Evolutionary conservation across 352 stramenopile genomes (phyloP).

Genomic region (Globisporangium cystogenes): DNA sequence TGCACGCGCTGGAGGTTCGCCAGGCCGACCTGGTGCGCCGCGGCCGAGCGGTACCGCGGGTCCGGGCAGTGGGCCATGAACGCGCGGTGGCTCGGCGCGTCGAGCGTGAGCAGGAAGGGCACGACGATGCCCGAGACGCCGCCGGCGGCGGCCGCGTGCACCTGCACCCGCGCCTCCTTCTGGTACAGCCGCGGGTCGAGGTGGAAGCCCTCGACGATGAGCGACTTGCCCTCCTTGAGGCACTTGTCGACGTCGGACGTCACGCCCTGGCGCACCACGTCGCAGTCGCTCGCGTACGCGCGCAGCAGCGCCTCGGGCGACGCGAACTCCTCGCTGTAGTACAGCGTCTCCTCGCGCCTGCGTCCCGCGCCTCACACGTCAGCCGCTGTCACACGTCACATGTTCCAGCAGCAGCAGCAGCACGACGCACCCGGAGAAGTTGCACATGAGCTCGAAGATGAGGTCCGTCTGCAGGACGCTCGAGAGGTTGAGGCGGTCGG

Average conservation of each 20-base stretch:
- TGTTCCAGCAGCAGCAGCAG: not conserved
- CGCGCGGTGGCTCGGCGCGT: constrained; percentile 57
- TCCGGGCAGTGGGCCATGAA: constrained; percentile 86
- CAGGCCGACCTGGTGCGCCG: constrained; percentile 39
- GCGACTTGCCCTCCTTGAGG: constrained; percentile 85
- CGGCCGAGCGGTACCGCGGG: constrained; percentile 63
- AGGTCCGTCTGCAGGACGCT: constrained; percentile 85
- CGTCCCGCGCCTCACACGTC: not conserved
- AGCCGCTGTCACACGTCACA: not conserved
- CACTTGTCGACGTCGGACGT: constrained; percentile 86
- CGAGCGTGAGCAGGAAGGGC: constrained; percentile 68
- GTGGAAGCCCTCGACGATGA: constrained; percentile 86
- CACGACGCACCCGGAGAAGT: constrained; percentile 70
- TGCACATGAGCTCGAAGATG: constrained; percentile 89
- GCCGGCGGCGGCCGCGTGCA: constrained; percentile 13
- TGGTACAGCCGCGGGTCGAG: constrained; percentile 85
- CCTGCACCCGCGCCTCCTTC: constrained; percentile 42
- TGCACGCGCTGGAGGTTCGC: constrained; percentile 77
- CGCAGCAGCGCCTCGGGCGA: constrained; percentile 56
- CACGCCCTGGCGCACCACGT: constrained; percentile 77
- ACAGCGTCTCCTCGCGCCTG: constrained; percentile 56
- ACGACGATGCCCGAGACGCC: constrained; percentile 70
- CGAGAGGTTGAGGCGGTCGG: constrained; percentile 81
- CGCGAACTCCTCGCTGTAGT: constrained; percentile 50
- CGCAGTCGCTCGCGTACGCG: constrained; percentile 76